These are phyloP conservation scores for Tricholomella constricta DNA, from an alignment of 768 basidiomycete species.

Conservation along the genomic window DNA sequence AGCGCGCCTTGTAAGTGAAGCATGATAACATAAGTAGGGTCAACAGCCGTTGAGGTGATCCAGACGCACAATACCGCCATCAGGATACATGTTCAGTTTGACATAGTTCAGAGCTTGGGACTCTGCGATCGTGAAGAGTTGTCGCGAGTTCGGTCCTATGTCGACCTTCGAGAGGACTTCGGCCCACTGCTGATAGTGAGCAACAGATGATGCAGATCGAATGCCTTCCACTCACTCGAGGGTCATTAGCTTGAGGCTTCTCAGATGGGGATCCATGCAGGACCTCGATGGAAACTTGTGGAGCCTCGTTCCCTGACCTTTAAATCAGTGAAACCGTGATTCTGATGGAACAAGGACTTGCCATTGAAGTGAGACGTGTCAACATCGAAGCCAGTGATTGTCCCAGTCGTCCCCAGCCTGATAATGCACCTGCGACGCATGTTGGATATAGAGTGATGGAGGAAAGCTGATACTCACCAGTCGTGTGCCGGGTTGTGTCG, in stretches of 20 bases:
- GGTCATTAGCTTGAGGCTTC: slow-evolving; percentile 47
- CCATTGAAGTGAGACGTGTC: slow-evolving; percentile 97
- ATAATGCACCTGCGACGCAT: slow-evolving; percentile 75
- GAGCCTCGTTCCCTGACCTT: slow-evolving; percentile 77
- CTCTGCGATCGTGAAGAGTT: slow-evolving; percentile 76
- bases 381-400: slow-evolving; percentile 82
- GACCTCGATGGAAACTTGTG: slow-evolving; percentile 75
- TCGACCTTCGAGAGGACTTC: slow-evolving; percentile 75
- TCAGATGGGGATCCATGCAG: slow-evolving; percentile 45
- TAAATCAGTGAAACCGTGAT: neutral
- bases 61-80: slow-evolving; percentile 87
- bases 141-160: slow-evolving; percentile 83
- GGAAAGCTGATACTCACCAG: slow-evolving; percentile 53
- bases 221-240: slow-evolving; percentile 45
- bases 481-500: slow-evolving; percentile 88
- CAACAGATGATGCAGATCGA: neutral
- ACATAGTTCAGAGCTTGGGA: slow-evolving; percentile 68
- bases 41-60: slow-evolving; percentile 6
- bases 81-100: slow-evolving; percentile 94
- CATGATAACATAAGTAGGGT: slow-evolving; percentile 9
- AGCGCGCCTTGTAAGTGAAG: slow-evolving; percentile 66
- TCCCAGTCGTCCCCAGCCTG: slow-evolving; percentile 77
- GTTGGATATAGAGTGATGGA: neutral
- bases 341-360: slow-evolving; percentile 20
- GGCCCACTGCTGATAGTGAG: slow-evolving; percentile 61